Evolutionary conservation across 208 protist genomes (phyloP).

Genomic region (Trichomonas tenax): DNA sequence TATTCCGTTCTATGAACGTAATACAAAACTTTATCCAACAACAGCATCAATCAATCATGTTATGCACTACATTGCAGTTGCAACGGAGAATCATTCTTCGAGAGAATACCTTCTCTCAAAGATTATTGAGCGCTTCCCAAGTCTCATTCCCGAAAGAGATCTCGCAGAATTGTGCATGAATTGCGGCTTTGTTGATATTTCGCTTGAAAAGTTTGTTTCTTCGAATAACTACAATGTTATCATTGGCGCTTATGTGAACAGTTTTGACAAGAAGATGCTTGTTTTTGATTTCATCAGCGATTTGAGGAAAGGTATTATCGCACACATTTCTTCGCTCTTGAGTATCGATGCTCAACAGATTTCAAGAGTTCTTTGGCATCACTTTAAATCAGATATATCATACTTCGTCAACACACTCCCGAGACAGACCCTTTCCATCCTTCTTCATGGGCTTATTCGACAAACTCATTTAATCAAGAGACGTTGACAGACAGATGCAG

Average conservation of each 20-base stretch:
- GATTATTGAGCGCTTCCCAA: not conserved
- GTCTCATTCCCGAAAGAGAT: not conserved
- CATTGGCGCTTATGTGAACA: not conserved
- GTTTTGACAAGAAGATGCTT: not conserved
- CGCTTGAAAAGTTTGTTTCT: not conserved
- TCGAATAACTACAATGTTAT: not conserved
- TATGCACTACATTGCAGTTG: not conserved
- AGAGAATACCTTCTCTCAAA: not conserved
- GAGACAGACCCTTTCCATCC: not conserved
- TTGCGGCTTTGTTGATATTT: not conserved
- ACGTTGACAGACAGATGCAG: not conserved
- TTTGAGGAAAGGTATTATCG: not conserved
- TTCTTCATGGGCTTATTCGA: not conserved
- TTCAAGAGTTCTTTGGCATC: not conserved
- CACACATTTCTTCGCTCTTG: not conserved
- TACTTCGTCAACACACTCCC: not conserved
- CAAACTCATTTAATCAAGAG: not conserved
- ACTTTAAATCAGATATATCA: not conserved
- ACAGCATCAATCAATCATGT: not conserved
- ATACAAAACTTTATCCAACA: not conserved
- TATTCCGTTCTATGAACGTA: not conserved
- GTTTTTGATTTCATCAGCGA: not conserved
- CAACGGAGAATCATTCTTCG: not conserved
- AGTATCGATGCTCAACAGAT: not conserved
- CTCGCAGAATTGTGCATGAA: not conserved